Base-by-base conservation (phyloP, 331 rosid genomes). In the Spiraea crenata region DNA sequence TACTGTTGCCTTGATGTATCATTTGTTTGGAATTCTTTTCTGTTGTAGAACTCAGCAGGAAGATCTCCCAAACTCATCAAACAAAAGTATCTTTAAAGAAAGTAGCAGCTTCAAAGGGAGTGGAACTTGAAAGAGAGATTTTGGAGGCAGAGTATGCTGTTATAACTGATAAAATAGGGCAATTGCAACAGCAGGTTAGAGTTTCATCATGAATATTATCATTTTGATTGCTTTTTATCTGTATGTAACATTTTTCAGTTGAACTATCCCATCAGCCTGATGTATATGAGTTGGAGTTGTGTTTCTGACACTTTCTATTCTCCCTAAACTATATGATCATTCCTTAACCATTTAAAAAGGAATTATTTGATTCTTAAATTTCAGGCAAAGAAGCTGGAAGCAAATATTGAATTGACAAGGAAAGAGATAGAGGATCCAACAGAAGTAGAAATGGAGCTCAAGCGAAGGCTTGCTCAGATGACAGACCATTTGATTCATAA, bases 401-500 rank as follows among this genome's bases (percentile, higher is more conserved):
- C 74, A 60, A 82, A 85, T 83, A 86, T 91, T 77, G 96, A 87
- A 81, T 74, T 83, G 77, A 83, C 88, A 69, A 89, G 91, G 84
- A 95, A 81, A 81, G 99, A 86, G 65, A 83, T 91, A 44, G 99
- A 95, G 84, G 93, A 95, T 63, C 97, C 97, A 52, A 91, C 96
- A 41, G 91, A 89, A 76, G 81, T 91, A 70, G 99, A 91, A 80
- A 65, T 85, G 73, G 96, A 91, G 91, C 89, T 95, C 73, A 83
- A 87, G 87, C 89, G 83, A 76, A 89, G 96, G 86, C 95, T 95
- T 80, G 76, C 78, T 63, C 99, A 87, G 82, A 84, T 95, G 96
- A 95, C 97, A 63, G 97, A 95, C 61, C 97, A 95, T 89, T 91
- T 95, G 82, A 95, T 95, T 79, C 96, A 86, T 75, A 95, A 86